phyloP scores from a whole-genome alignment of 257 asterid species.

The Lycium ferocissimum region DNA sequence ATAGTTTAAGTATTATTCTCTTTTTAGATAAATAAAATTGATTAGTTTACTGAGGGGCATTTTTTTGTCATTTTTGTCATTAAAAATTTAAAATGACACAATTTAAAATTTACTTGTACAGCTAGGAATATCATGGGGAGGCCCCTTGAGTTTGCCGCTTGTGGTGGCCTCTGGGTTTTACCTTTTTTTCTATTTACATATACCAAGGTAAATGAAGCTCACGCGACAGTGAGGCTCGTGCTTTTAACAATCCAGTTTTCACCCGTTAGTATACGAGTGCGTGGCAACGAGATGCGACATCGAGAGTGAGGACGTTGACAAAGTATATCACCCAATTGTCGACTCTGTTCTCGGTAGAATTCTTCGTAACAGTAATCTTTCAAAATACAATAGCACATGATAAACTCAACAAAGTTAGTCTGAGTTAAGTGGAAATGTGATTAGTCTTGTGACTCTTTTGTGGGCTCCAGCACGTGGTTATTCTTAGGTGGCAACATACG shows the following conservation, averaged over 20 bases:
- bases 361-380: conserved; percentile 32
- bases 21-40: too few relatives aligned
- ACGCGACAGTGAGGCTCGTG: conserved; percentile 27
- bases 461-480: conserved; percentile 40
- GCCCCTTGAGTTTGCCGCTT: conserved; percentile 62
- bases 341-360: conserved; percentile 28
- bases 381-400: conserved; percentile 48
- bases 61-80: not conserved
- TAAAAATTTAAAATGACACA: not conserved
- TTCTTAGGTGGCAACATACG: too few relatives aligned
- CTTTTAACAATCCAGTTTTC: not conserved
- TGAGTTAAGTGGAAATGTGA: conserved; percentile 30
- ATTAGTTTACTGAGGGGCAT: not conserved
- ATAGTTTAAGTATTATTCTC: not conserved
- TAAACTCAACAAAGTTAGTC: conserved; percentile 36
- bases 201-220: conserved; percentile 38
- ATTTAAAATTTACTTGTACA: conserved; percentile 41
- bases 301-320: not conserved
- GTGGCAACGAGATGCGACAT: not conserved
- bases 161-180: conserved; percentile 64
- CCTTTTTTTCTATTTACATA: conserved; percentile 49
- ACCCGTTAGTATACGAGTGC: not conserved
- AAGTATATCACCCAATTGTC: not conserved
- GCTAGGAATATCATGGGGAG: conserved; percentile 69
- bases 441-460: conserved; percentile 33